Evolutionary conservation across 176 grass and related monocot genomes (phyloP), one percentile per base, ranked within the genome.

Genomic region (Hyparrhenia diplandra): DNA sequence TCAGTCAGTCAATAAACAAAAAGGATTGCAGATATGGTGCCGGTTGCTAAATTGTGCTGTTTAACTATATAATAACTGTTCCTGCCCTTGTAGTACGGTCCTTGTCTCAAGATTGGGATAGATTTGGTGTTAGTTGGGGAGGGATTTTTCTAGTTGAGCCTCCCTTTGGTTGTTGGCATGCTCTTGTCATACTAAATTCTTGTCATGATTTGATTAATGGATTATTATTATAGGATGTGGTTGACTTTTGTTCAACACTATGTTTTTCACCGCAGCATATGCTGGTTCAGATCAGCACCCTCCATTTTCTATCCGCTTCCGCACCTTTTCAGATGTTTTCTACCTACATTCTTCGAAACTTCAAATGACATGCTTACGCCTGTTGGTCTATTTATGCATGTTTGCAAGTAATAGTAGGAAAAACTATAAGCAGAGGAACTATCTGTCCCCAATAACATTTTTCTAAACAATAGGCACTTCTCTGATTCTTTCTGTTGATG

Each of bases 41-140:
- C 35, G 23, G 69, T 77, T 73, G 78, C 57, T 49, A 40, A 41
- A 71, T 77, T 59, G 51, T 63, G 52, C 51, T 84, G 24, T 74
- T 80, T 36, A 51, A 4, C 43, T 52, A 14, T 23, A 14, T 18
- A 39, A 47, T 43, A 71, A 30, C 74, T 78, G 59, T 69, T 21
- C 17, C 9, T 68, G 74, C 59, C 18, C 47, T 66, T 66, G 12
- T 67, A 31, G 43, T 49, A 60, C 37, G n/a, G 64, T 23, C 13
- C 10, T 85, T 69, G 5, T 64, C 64, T 35, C 54, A 81, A 64
- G 27, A 27, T 23, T 85, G 7, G 27, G 3, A 36, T 71, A 21
- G 83, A 82, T 85, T 82, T 82, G 45, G 66, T 73, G 83, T 72
- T 85, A 9, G 66, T 82, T 81, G 64, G 78, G 21, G 32, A 39